These are phyloP conservation scores for Ustilago xerochloae DNA, from an alignment of 1,284 basidiomycete genomes.

Conservation along the genomic window DNA sequence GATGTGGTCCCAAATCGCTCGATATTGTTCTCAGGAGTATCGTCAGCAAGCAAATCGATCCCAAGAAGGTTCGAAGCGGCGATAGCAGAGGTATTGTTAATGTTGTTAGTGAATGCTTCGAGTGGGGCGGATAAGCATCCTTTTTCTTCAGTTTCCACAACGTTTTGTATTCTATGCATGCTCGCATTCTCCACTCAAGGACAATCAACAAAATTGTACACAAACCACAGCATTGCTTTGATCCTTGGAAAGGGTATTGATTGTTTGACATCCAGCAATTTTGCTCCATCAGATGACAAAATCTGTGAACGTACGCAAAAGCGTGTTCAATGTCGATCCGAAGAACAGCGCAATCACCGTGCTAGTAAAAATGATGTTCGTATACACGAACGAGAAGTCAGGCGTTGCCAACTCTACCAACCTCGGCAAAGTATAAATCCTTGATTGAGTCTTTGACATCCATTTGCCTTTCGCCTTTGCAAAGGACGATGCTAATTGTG, in stretches of 20 bases:
- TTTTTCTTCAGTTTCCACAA: background rate
- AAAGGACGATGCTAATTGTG: background rate
- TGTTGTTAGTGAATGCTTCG: constrained; percentile 62
- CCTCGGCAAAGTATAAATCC: constrained; percentile 81
- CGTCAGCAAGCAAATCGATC: constrained; percentile 76
- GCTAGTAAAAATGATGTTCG: constrained; percentile 77
- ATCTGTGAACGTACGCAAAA: constrained; percentile 79
- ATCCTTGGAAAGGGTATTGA: background rate
- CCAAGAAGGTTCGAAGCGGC: constrained; percentile 73
- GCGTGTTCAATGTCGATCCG: constrained; percentile 86
- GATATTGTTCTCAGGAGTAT: constrained; percentile 79
- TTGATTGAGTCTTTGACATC: constrained; percentile 2
- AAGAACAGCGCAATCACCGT: constrained; percentile 81
- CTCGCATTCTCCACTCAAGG: background rate
- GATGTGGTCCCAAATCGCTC: constrained; percentile 81
- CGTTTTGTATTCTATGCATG: background rate
- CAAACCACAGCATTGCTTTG: background rate
- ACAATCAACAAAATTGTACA: background rate
- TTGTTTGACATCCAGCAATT: background rate
- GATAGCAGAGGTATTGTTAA: constrained; percentile 73
- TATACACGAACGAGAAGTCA: constrained; percentile 99
- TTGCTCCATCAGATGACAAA: constrained; percentile 15
- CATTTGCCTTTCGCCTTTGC: background rate
- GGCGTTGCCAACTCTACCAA: constrained; percentile 92
- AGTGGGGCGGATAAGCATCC: constrained; percentile 42